A percentile compares a stretch with the other conserved stretches of the same genome.
Evolutionary conservation across 805 yeast species (phyloP).

Genomic region (Lipomyces kockii): DNA sequence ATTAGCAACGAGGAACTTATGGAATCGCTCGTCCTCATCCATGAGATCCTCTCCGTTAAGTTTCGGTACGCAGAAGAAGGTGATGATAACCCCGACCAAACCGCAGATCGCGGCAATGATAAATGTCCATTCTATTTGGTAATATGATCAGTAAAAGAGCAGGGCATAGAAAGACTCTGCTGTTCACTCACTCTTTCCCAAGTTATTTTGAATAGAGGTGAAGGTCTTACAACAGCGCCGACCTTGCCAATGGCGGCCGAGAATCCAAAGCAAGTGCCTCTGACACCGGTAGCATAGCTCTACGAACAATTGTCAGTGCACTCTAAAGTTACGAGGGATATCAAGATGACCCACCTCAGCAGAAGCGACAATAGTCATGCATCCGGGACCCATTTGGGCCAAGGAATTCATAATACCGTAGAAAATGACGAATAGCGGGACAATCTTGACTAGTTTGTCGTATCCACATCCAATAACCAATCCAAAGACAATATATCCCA

Average conservation of each 20-base stretch:
- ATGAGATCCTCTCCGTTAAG: slow-evolving; percentile 67
- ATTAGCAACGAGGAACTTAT: slow-evolving; percentile 58
- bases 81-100: slow-evolving; percentile 55
- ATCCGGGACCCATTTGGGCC: slow-evolving; percentile 80
- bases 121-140: not conserved
- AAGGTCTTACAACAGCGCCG: slow-evolving; percentile 77
- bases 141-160: not conserved
- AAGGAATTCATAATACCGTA: slow-evolving; percentile 71
- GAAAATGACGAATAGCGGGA: slow-evolving; percentile 67
- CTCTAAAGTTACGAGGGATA: no score
- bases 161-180: not conserved
- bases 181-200: slow-evolving; percentile 49
- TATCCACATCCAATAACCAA: slow-evolving; percentile 52
- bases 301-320: not conserved
- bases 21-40: slow-evolving; percentile 65
- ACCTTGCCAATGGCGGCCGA: slow-evolving; percentile 81
- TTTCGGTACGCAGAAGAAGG: slow-evolving; percentile 63
- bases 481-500: slow-evolving; percentile 68
- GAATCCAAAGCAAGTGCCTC: slow-evolving; percentile 75
- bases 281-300: slow-evolving; percentile 68
- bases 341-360: slow-evolving; percentile 57
- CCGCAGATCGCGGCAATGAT: slow-evolving; percentile 67
- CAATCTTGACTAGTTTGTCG: slow-evolving; percentile 58
- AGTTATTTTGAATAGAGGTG: slow-evolving; percentile 63
- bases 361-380: slow-evolving; percentile 67